phyloP scores from a whole-genome alignment of 441 rosid species.

The Gossypium gossypioides region DNA sequence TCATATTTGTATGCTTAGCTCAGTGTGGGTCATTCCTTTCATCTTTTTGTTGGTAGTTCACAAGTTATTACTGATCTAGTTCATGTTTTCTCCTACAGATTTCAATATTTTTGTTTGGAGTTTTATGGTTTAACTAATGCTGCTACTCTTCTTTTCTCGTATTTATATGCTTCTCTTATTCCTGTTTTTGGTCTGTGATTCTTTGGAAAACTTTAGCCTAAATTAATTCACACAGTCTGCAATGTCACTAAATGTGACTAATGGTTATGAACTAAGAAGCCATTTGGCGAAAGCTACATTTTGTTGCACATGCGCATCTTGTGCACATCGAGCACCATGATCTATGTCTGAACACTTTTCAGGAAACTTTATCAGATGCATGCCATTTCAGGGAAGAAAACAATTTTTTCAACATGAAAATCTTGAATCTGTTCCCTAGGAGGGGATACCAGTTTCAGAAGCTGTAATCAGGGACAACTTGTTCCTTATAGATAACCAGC shows the following conservation, averaged over 20 bases:
- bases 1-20: not conserved
- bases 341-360: not conserved
- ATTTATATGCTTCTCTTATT: not conserved
- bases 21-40: not conserved
- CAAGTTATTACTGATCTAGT: not conserved
- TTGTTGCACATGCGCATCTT: not conserved
- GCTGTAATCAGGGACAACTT: not conserved
- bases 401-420: not conserved
- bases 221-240: not conserved
- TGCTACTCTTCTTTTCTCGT: slow-evolving; percentile 4
- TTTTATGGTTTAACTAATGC: not conserved
- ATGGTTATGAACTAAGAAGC: not conserved
- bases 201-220: not conserved
- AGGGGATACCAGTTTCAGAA: not conserved
- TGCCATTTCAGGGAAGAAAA: not conserved
- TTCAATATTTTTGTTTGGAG: not conserved
- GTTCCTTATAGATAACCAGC: not conserved
- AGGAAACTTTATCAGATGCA: not conserved
- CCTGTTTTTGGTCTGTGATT: not conserved
- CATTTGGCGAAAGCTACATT: not conserved
- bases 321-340: not conserved
- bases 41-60: not conserved
- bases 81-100: not conserved
- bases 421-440: not conserved
- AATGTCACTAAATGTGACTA: not conserved